Evolutionary conservation across 2,329 filamentous ascomycete genomes (phyloP).

Genomic region (Paraphoma chrysanthemicola): DNA sequence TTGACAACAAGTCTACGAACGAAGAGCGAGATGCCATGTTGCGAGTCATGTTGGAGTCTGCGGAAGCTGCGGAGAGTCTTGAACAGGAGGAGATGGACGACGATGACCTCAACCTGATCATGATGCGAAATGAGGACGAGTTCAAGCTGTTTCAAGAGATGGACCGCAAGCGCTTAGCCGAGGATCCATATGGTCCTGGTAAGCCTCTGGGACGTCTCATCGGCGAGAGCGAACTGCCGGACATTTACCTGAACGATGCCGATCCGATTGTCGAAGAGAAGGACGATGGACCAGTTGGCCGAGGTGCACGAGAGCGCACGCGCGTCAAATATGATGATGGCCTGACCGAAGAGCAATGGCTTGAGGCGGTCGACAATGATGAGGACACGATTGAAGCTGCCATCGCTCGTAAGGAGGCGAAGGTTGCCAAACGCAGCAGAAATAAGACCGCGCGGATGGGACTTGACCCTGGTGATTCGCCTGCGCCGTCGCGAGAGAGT

Average conservation of each 20-base stretch:
- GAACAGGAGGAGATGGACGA: slow-evolving; percentile 99
- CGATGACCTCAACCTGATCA: slow-evolving; percentile 92
- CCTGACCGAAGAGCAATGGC: slow-evolving; percentile 97
- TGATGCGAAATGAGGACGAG: slow-evolving; percentile 87
- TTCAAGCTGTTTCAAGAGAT: slow-evolving; percentile 79
- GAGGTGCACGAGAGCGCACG: slow-evolving; percentile 93
- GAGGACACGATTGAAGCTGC: slow-evolving; percentile 94
- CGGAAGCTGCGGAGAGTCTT: slow-evolving; percentile 70
- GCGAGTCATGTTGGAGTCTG: slow-evolving; percentile 86
- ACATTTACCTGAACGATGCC: slow-evolving; percentile 90
- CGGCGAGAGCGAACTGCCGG: slow-evolving; percentile 85
- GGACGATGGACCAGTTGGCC: slow-evolving; percentile 75
- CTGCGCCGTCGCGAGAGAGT: slow-evolving; percentile 78
- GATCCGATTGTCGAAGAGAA: slow-evolving; percentile 80
- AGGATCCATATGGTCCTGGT: slow-evolving; percentile 74
- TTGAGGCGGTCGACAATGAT: slow-evolving; percentile 96
- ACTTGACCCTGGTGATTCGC: slow-evolving; percentile 70
- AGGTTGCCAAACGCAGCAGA: slow-evolving; percentile 77
- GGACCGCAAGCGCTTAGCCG: slow-evolving; percentile 74
- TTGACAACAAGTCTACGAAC: slow-evolving; percentile 99
- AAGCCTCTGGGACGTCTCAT: slow-evolving; percentile 80
- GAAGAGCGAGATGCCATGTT: slow-evolving; percentile 98
- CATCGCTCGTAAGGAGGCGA: slow-evolving; percentile 85
- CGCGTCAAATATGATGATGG: slow-evolving; percentile 96
- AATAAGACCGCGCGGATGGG: slow-evolving; percentile 73